Conservation (phyloP, 768 basidiomycete species). For the Scleroderma bovista region DNA sequence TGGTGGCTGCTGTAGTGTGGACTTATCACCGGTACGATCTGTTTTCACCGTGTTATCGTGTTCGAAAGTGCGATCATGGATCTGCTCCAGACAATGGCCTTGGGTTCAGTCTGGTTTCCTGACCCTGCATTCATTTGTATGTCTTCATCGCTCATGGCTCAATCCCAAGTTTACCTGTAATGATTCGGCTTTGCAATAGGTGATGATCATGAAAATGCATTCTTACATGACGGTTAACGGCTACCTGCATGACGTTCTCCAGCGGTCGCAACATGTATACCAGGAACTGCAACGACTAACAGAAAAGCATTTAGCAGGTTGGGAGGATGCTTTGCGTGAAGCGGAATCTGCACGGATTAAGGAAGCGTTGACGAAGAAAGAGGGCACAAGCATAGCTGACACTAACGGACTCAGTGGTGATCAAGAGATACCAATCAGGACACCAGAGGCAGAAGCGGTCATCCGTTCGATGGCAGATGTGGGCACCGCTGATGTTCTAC, state of each 20-base stretch:
- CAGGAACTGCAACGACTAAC: slow-evolving; percentile 43
- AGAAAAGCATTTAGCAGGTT: slow-evolving; percentile 42
- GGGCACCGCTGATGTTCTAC: slow-evolving; percentile 45
- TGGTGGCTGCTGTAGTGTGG: background rate
- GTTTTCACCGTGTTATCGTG: background rate
- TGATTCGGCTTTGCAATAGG: slow-evolving; percentile 29
- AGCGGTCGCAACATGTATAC: slow-evolving; percentile 42
- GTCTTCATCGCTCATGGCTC: slow-evolving; percentile 15
- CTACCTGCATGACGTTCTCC: slow-evolving; percentile 54
- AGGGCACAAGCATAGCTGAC: slow-evolving; percentile 15
- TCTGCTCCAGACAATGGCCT: slow-evolving; percentile 70
- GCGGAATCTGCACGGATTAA: slow-evolving; percentile 33
- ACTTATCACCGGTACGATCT: slow-evolving; percentile 59
- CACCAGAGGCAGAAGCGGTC: slow-evolving; percentile 45
- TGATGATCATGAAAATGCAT: slow-evolving; percentile 95
- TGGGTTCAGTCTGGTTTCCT: slow-evolving; percentile 96
- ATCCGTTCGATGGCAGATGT: slow-evolving; percentile 48
- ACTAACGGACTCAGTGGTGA: slow-evolving; percentile 22
- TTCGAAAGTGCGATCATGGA: background rate
- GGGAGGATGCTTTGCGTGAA: slow-evolving; percentile 52
- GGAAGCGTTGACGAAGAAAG: slow-evolving; percentile 29
- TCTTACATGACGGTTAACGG: slow-evolving; percentile 91
- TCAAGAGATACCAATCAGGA: slow-evolving; percentile 28
- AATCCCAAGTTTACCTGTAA: background rate
- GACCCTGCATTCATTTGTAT: slow-evolving; percentile 77